Percentiles rank a stretch among this genome's conserved stretches.
These are phyloP conservation scores for Chaetomium sp. DNA, from an alignment of 2,329 filamentous ascomycete genomes.

Conservation along the genomic window DNA sequence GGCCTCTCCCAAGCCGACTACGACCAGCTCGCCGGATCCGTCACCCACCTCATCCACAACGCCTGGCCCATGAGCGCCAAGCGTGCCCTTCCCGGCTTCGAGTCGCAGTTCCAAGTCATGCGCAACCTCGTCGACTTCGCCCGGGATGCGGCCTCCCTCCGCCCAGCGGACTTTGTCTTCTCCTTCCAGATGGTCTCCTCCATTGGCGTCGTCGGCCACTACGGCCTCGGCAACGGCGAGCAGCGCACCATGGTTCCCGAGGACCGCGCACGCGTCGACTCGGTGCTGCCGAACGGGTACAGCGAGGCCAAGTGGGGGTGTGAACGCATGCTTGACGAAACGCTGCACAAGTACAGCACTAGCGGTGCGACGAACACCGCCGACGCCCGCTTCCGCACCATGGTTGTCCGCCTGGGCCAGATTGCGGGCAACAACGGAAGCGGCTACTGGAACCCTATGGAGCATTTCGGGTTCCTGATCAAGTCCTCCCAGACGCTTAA, in stretches of 20 bases:
- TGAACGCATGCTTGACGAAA: constrained; percentile 43
- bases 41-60: constrained; percentile 47
- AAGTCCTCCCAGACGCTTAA: constrained; percentile 43
- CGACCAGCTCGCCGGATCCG: constrained; percentile 27
- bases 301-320: constrained; percentile 45
- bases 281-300: constrained; percentile 42
- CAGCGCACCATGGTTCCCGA: constrained; percentile 36
- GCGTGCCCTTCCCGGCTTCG: constrained; percentile 33
- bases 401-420: constrained; percentile 43
- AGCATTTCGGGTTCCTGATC: constrained; percentile 44
- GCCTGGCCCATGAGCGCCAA: constrained; percentile 45
- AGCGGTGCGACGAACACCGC: too few species aligned
- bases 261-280: constrained; percentile 31
- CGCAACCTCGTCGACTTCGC: constrained; percentile 41
- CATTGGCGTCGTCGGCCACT: constrained; percentile 33
- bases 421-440: constrained; percentile 43
- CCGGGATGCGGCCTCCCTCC: not conserved
- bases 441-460: constrained; percentile 49
- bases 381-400: constrained; percentile 36
- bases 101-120: constrained; percentile 41
- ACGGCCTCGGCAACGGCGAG: not conserved
- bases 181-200: constrained; percentile 40
- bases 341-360: constrained; percentile 33
- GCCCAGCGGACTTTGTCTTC: constrained; percentile 10
- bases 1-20: constrained; percentile 38